phyloP scores from a whole-genome alignment of 306 rosid species.

The Dicorynia guianensis region DNA sequence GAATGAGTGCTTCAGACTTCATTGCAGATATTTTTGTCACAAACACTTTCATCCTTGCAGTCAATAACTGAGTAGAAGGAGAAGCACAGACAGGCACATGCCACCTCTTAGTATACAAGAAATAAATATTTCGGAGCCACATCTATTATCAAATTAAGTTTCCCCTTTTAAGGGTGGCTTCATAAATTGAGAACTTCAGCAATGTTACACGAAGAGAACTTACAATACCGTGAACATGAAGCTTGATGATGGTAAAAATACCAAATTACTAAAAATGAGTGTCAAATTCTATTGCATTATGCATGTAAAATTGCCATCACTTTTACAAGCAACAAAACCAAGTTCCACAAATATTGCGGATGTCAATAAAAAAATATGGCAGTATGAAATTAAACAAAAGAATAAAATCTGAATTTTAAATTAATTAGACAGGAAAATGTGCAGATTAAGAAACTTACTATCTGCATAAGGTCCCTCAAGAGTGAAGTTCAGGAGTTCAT shows the following conservation, averaged over 20 bases:
- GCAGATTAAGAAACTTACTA: slow-evolving; percentile 60
- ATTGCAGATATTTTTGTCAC: neutral
- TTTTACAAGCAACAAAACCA: slow-evolving; percentile 23
- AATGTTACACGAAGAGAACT: neutral
- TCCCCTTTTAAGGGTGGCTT: slow-evolving; percentile 11
- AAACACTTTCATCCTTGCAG: slow-evolving; percentile 5
- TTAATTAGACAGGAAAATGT: slow-evolving; percentile 39
- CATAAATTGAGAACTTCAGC: neutral
- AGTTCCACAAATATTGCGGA: slow-evolving; percentile 5
- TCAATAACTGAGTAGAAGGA: neutral
- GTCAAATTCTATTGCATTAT: slow-evolving; percentile 1
- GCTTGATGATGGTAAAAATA: neutral
- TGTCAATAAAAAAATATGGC: slow-evolving; percentile 13
- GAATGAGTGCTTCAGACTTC: neutral
- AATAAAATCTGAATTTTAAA: slow-evolving; percentile 4
- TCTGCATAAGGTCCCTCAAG: slow-evolving; percentile 58
- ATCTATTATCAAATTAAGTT: slow-evolving; percentile 7
- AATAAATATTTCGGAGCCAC: slow-evolving; percentile 18
- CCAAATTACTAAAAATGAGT: neutral
- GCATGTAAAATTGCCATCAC: slow-evolving; percentile 29
- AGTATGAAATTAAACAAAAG: neutral
- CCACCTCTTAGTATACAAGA: slow-evolving; percentile 3
- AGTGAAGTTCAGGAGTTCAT: slow-evolving; percentile 79
- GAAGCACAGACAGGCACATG: neutral
- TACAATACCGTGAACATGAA: neutral